Percentiles rank a stretch among this genome's conserved stretches.
phyloP scores from a whole-genome alignment of 2,329 filamentous ascomycete species.

The Xenosphaeropsis pyriputrescens region DNA sequence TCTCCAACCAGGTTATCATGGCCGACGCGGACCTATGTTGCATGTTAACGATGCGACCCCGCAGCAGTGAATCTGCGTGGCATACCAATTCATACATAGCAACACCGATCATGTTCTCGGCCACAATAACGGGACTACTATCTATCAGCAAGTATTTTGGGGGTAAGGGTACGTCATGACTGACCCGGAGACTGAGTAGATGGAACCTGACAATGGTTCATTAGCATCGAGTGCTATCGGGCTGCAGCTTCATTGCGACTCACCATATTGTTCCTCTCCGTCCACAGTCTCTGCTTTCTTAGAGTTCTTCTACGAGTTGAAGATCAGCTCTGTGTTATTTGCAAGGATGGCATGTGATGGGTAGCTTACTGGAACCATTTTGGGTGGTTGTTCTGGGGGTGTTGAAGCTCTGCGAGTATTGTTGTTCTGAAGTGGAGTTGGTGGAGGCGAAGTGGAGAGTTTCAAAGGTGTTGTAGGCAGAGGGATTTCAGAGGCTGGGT shows the following conservation, averaged over 20 bases:
- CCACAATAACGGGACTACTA: slow-evolving; percentile 75
- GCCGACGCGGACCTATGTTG: slow-evolving; percentile 67
- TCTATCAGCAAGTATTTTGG: slow-evolving; percentile 7
- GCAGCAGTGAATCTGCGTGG: slow-evolving; percentile 5
- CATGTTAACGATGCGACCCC: slow-evolving; percentile 3
- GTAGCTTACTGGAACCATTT: slow-evolving; percentile 19
- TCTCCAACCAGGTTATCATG: slow-evolving; percentile 87
- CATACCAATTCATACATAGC: slow-evolving; percentile 98
- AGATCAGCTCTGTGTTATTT: slow-evolving; percentile 12
- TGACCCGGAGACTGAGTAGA: slow-evolving; percentile 58
- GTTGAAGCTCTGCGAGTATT: slow-evolving; percentile 4
- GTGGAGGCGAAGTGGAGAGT: slow-evolving; percentile 18
- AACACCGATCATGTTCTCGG: slow-evolving; percentile 97
- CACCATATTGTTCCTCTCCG: slow-evolving; percentile 41
- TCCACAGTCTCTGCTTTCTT: slow-evolving; percentile 25
- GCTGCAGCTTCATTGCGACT: slow-evolving; percentile 8
- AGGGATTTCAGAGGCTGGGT: slow-evolving; percentile 14
- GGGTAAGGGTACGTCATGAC: slow-evolving; percentile 6
- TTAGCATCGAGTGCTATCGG: slow-evolving; percentile 8
- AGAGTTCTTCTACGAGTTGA: slow-evolving; percentile 15
- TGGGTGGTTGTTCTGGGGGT: slow-evolving; percentile 17
- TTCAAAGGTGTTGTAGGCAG: slow-evolving; percentile 15
- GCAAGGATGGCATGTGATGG: slow-evolving; percentile 10
- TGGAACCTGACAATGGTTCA: slow-evolving; percentile 27
- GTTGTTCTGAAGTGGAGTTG: slow-evolving; percentile 10